Evolutionary conservation across 192 early-diverging fungal genomes (phyloP), one percentile per base, ranked within the genome.

Genomic region (Thamnidium elegans): DNA sequence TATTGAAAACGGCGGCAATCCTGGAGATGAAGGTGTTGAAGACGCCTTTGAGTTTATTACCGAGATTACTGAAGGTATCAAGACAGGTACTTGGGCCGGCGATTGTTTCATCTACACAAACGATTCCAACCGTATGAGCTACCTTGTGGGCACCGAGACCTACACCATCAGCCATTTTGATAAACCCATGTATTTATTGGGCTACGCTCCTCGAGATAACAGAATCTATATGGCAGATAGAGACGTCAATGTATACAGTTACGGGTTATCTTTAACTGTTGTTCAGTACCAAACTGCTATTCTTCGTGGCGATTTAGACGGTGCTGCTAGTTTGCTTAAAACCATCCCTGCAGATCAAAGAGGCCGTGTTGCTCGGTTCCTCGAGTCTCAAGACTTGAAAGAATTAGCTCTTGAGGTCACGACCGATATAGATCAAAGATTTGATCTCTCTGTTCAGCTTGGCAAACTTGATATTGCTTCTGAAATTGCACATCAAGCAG

Each of bases 71-170:
- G 96, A 98, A 72, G 92, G 92, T 53, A 87, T 99, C 32, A 90
- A 90, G 68, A 94, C 95, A 6, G 97, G 96, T 23, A 84, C 84
- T 66, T 99, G 97, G 97, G 92, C 98, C 51, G 97, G 97, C 51
- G 97, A 99, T 77, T 98, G 97, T 72, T 98, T 99, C 69, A 97
- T 99, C 61, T 99, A 98, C 80, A 94, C 94, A 17, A 95, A 91
- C 70, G 72, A 83, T 10, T 81, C 82, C 63, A 96, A 97, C 76
- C 87, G 96, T 26, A 81, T 99, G 63, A 96, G 92, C 79, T 99
- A 99, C 69, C 77, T 99, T 39, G 96, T 99, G 6, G 96, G 97
- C 55, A 90, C 84, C 2, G 94, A 96, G 76, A 86, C 89, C 17
- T 94, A 93, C 26, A 98, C 96, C 5, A 89, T 99, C 68, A 90